Base-by-base conservation (phyloP, 202 grass and related monocot genomes). In the Hordeum pubiflorum region DNA sequence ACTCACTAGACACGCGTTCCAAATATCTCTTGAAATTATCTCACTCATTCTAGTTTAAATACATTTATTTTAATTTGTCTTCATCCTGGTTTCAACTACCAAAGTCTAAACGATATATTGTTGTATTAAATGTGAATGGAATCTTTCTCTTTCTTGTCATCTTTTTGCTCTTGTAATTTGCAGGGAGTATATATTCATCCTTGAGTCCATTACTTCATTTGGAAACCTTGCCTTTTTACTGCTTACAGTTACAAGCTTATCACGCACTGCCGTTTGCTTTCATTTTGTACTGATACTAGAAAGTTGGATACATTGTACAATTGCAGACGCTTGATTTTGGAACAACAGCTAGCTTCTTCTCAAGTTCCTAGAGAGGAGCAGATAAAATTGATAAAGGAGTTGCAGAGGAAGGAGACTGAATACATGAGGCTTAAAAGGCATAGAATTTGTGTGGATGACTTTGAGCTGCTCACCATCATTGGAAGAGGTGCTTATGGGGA, bases 361-460 rank as follows among this genome's bases (percentile, higher is more conserved):
- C 88, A 89, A 87, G 93, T 87, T 68, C 78, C 93, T 8, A 86
- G 84, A 75, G 93, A 97, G 69, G 90, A 97, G 80, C 85, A 97
- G 79, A 82, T 89, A 68, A 89, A 87, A 81, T 86, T 90, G 82
- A 84, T 91, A 81, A 89, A 97, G 78, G 88, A 97, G 83, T 78
- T 97, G 22, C 88, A 97, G 88, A 88, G 90, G 61, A 97, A 97
- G 77, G 93, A 97, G 63, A 97, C 93, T 39, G 90, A 97, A 75
- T 97, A 89, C 82, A 97, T 97, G 88, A 82, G 93, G 69, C 90
- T 97, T 82, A 92, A 87, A 86, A 92, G 93, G 39, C 93, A 97
- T 69, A 92, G 89, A 90, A 97, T 97, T 74, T 92, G 93, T 74
- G 93, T 89, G 22, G 93, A 97, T 85, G 90, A 97, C 86, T 97